Base-by-base conservation (phyloP, 2,329 filamentous ascomycete genomes). In the Apiospora phragmitis region DNA sequence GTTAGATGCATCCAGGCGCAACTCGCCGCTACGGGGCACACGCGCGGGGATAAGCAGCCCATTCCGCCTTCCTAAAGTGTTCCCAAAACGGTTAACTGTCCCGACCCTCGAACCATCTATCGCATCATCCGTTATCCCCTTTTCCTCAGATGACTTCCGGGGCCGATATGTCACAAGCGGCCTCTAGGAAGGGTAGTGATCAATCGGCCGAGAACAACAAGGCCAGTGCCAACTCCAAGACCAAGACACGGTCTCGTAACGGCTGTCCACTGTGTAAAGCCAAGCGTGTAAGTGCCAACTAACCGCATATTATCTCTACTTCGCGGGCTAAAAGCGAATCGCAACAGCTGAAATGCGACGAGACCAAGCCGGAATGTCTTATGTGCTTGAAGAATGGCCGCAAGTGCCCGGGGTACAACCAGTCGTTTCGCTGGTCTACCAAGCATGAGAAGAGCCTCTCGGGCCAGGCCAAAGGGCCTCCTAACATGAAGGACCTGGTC, bases 361-460 rank as follows among this genome's bases (percentile, higher is more conserved):
- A 80, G 73, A 74, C 76, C 1, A 68, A 72, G 49, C 79, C 79
- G 1, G 72, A 73, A 32, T 80, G 79, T 59, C 74, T 71, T 24
- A 77, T 76, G 70, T 80, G 79, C 72, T 35, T 75, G n/a, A 76
- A 75, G 24, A 75, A 76, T n/a, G 76, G 75, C 9, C 75, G 78
- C 29, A 72, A 74, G 29, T 80, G 79, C 45, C 76, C 76, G 16
- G 79, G 79, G 0, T 80, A 79, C 68, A 73, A 73, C 16, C 76
- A 79, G 29, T 78, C 79, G 26, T 77, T 83, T 62, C 81, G 80
- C 47, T 84, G 82, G 82, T 83, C 82, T 0, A 83, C 81, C 72
- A 84, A 83, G 62, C 80, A 84, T 70, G 81, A 83, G 75, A 77
- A 73, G 68, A 70, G 66, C 38, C 35, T 68, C 69, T 21, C 62